Evolutionary conservation across 139 green algal genomes (phyloP).

Genomic region (Zygnema cylindricum): DNA sequence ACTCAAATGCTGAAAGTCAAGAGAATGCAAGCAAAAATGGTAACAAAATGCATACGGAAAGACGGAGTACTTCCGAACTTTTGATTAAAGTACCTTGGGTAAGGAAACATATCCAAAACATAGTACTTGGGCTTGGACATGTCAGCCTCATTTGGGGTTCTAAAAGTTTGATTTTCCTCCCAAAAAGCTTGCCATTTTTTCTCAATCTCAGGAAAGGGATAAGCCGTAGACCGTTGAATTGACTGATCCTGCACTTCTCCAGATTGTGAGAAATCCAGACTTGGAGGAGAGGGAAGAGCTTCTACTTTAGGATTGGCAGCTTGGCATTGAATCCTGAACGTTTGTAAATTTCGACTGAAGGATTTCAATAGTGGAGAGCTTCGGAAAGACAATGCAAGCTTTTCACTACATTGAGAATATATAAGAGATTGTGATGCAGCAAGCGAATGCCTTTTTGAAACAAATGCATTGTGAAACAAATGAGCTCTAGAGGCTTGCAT

Average conservation of each 20-base stretch:
- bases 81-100: conserved; percentile 95
- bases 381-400: too few relatives aligned
- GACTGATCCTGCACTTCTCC: neutral
- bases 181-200: conserved; percentile 92
- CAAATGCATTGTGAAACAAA: too few relatives aligned
- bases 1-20: too few relatives aligned
- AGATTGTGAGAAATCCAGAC: conserved; percentile 30
- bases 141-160: conserved; percentile 87
- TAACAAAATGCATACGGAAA: too few relatives aligned
- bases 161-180: conserved; percentile 90
- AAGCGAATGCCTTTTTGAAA: too few relatives aligned
- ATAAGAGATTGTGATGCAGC: too few relatives aligned
- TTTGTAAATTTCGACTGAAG: conserved; percentile 5
- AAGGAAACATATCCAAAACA: conserved; percentile 99
- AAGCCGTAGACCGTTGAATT: conserved; percentile 58
- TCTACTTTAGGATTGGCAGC: neutral
- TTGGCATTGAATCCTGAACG: neutral
- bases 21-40: too few relatives aligned
- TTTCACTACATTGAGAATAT: too few relatives aligned
- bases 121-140: conserved; percentile 97
- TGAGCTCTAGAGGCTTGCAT: too few relatives aligned
- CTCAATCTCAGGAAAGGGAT: conserved; percentile 90
- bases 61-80: too few relatives aligned
- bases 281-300: conserved; percentile 25
- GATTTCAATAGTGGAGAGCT: conserved; percentile 20